phyloP scores from a whole-genome alignment of 176 grass and related monocot species.

The Coix lacrymajobi region DNA sequence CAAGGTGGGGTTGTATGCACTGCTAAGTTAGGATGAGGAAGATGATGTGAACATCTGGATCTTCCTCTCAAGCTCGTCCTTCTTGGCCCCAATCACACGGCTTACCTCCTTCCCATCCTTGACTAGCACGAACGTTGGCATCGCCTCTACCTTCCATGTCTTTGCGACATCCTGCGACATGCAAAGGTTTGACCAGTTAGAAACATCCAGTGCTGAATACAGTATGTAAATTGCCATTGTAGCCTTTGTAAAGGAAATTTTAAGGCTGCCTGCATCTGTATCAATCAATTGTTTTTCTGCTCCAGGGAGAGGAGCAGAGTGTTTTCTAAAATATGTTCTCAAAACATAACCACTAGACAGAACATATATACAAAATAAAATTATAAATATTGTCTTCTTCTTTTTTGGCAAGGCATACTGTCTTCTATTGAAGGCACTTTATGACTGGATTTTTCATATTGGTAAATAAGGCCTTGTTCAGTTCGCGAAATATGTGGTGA shows the following conservation, averaged over 20 bases:
- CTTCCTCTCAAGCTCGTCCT: constrained; percentile 87
- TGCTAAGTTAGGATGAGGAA: constrained; percentile 15
- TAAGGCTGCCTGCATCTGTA: background rate
- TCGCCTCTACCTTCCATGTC: constrained; percentile 72
- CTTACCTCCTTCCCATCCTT: constrained; percentile 66
- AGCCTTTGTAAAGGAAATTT: background rate
- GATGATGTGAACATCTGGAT: constrained; percentile 40
- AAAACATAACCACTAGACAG: background rate
- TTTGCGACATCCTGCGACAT: constrained; percentile 63
- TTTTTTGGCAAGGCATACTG: background rate
- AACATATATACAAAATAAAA: background rate
- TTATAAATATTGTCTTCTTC: background rate
- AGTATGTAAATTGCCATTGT: background rate
- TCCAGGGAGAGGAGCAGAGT: background rate
- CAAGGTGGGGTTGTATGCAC: background rate
- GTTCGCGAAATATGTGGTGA: no score
- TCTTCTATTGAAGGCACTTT: background rate
- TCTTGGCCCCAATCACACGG: constrained; percentile 74
- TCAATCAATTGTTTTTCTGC: background rate
- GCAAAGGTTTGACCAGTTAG: background rate
- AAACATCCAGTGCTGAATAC: background rate
- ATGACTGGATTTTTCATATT: background rate
- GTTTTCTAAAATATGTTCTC: background rate
- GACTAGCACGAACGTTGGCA: constrained; percentile 76
- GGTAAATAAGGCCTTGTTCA: no score